These are phyloP conservation scores for Stagonosporopsis chrysanthemi DNA, from an alignment of 2,329 filamentous ascomycete genomes.

Conservation along the genomic window DNA sequence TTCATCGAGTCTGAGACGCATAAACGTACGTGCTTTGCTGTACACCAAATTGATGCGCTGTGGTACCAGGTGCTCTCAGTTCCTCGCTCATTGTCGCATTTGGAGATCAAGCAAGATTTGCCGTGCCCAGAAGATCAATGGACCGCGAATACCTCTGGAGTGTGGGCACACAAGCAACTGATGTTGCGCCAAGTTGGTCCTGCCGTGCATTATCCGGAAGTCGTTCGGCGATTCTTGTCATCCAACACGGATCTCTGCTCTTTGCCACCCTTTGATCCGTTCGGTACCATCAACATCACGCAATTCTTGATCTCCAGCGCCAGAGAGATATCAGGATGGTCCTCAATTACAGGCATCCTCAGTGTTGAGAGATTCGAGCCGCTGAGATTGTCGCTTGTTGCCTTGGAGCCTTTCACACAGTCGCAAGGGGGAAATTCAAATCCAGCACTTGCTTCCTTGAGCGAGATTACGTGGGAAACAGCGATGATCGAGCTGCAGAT, in stretches of 20 bases:
- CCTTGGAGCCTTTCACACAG: slow-evolving; percentile 22
- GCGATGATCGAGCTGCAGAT: slow-evolving; percentile 37
- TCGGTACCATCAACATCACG: slow-evolving; percentile 32
- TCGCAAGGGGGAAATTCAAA: slow-evolving; percentile 4
- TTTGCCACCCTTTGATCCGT: slow-evolving; percentile 31
- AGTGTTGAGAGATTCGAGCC: slow-evolving; percentile 32
- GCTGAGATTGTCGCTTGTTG: slow-evolving; percentile 24
- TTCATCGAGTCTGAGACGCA: slow-evolving; percentile 23
- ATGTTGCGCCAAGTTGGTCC: slow-evolving; percentile 12
- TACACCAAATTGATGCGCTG: slow-evolving; percentile 32
- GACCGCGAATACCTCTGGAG: slow-evolving; percentile 22
- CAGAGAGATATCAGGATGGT: slow-evolving; percentile 34
- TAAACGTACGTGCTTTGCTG: slow-evolving; percentile 29
- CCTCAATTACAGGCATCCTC: slow-evolving; percentile 33
- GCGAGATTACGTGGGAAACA: slow-evolving; percentile 31
- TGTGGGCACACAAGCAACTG: slow-evolving; percentile 29
- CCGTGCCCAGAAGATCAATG: slow-evolving; percentile 31
- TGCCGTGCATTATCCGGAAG: slow-evolving; percentile 25
- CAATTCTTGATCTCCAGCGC: slow-evolving; percentile 35
- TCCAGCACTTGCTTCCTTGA: slow-evolving; percentile 20
- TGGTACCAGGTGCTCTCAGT: slow-evolving; percentile 36
- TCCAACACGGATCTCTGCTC: slow-evolving; percentile 19
- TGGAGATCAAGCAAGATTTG: slow-evolving; percentile 34
- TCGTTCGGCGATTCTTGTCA: slow-evolving; percentile 25
- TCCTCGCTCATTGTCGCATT: slow-evolving; percentile 32